Conservation (phyloP, 441 rosid species). For the Euphorbia schlechtendalii region DNA sequence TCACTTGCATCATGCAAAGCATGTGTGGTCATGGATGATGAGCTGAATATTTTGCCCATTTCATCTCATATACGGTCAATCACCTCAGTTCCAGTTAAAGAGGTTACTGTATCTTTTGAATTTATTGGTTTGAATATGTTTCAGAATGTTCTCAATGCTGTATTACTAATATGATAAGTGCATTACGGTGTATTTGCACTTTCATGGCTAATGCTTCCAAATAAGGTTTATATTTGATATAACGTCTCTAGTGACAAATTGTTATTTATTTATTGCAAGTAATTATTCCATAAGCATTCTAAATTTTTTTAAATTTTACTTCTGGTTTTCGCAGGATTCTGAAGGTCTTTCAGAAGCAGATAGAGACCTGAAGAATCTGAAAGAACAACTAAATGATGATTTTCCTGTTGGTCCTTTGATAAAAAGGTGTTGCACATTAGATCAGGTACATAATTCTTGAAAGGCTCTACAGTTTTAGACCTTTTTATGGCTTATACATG, state of each 20-base stretch:
- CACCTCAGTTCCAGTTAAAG: conserved; percentile 47
- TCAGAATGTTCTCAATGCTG: not conserved
- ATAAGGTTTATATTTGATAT: not conserved
- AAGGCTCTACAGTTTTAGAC: conserved; percentile 4
- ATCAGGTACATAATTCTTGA: conserved; percentile 56
- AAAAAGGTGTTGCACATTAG: conserved; percentile 84
- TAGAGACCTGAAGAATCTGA: conserved; percentile 63
- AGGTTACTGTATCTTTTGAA: conserved; percentile 37
- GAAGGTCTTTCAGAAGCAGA: conserved; percentile 90
- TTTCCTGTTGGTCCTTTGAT: conserved; percentile 92
- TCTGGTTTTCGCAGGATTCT: conserved; percentile 41
- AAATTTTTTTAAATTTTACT: conserved; percentile 9
- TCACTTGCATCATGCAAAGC: conserved; percentile 93
- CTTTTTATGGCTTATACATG: conserved; percentile 9
- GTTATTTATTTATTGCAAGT: not conserved
- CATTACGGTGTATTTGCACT: not conserved
- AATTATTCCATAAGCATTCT: conserved; percentile 8
- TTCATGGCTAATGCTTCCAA: not conserved
- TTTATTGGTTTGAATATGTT: not conserved
- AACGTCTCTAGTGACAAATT: not conserved
- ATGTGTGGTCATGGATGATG: conserved; percentile 91
- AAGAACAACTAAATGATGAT: conserved; percentile 75
- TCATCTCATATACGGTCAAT: conserved; percentile 90
- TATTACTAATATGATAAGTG: not conserved
- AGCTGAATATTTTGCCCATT: conserved; percentile 80